A percentile compares a stretch with the other conserved stretches of the same genome.
Evolutionary conservation across 2,329 filamentous ascomycete species (phyloP).

Genomic region (Sporothrix humicola): DNA sequence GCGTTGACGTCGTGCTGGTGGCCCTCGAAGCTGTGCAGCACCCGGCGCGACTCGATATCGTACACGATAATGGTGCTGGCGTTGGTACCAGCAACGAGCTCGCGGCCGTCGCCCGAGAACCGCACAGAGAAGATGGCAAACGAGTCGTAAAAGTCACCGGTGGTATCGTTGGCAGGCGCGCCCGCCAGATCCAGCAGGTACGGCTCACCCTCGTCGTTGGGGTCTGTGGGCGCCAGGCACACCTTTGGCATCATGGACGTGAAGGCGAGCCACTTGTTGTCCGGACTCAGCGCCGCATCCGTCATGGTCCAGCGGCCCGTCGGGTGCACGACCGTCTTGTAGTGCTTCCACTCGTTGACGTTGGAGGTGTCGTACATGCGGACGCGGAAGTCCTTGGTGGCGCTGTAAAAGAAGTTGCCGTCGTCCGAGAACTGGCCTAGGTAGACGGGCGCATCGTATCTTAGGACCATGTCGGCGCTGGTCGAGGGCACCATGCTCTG

Average conservation of each 20-base stretch:
- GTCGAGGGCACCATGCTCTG: constrained; percentile 78
- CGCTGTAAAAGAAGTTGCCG: constrained; percentile 95
- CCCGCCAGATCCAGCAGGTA: constrained; percentile 76
- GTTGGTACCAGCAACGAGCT: constrained; percentile 88
- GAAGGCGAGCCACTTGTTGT: constrained; percentile 91
- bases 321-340: constrained; percentile 86
- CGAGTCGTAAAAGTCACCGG: constrained; percentile 42
- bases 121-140: constrained; percentile 86
- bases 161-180: constrained; percentile 43
- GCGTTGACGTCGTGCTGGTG: constrained; percentile 93
- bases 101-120: constrained; percentile 88
- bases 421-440: constrained; percentile 97
- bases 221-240: constrained; percentile 85
- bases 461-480: constrained; percentile 82
- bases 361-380: constrained; percentile 98
- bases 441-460: constrained; percentile 85
- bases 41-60: constrained; percentile 80
- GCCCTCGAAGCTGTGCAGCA: constrained; percentile 75
- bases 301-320: constrained; percentile 95
- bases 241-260: constrained; percentile 85
- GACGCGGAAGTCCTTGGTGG: constrained; percentile 89
- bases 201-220: constrained; percentile 78
- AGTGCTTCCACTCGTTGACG: constrained; percentile 93
- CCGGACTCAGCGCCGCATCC: constrained; percentile 86
- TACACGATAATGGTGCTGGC: constrained; percentile 83